These are phyloP conservation scores for Lodderomyces elongisporus DNA, from an alignment of 1,139 yeast species.

Conservation along the genomic window DNA sequence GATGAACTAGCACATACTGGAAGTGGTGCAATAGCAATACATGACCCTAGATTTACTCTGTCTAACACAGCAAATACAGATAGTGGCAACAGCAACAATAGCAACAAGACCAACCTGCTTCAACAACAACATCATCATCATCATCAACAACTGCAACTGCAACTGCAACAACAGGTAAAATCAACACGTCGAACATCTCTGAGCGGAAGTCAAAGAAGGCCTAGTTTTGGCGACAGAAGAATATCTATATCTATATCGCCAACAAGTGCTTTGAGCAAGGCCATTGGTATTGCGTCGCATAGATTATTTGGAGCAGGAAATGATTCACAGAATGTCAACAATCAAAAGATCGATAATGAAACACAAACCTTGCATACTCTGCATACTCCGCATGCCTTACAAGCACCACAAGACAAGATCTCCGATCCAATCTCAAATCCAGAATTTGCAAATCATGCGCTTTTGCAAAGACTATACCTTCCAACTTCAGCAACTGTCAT, in stretches of 20 bases:
- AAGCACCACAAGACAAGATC: not conserved
- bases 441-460: conserved; percentile 31
- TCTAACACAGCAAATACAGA: conserved; percentile 13
- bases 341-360: not conserved
- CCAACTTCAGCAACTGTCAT: conserved; percentile 20
- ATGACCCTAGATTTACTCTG: conserved; percentile 13
- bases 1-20: conserved; percentile 80
- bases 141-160: too few relatives aligned
- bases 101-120: not conserved
- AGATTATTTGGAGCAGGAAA: conserved; percentile 61
- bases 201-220: conserved; percentile 32
- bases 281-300: conserved; percentile 82
- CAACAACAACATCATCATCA: too few relatives aligned
- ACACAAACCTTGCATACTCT: not conserved
- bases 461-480: conserved; percentile 32
- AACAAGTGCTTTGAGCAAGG: conserved; percentile 82
- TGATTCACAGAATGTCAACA: not conserved
- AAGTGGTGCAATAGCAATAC: conserved; percentile 48
- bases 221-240: conserved; percentile 53
- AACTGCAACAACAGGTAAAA: conserved; percentile 7
- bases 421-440: conserved; percentile 20
- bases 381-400: too few relatives aligned
- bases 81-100: conserved; percentile 3
- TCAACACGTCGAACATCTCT: not conserved
- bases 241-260: conserved; percentile 75